Conservation (phyloP, 768 basidiomycete species). For the Calocybe indica region DNA sequence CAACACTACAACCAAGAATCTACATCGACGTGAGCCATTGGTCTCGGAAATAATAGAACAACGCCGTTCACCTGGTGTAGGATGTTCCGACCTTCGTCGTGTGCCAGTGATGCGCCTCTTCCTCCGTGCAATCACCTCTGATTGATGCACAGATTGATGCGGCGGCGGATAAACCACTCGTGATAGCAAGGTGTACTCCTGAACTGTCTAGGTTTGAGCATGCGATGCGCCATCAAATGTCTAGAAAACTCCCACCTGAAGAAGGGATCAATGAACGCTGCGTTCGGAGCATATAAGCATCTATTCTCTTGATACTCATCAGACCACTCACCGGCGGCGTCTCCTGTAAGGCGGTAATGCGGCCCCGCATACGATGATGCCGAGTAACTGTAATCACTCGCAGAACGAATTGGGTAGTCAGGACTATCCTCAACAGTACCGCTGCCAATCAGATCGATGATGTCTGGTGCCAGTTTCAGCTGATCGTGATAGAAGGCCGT, state of each 20-base stretch:
- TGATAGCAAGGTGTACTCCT: conserved; percentile 28
- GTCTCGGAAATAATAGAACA: background rate
- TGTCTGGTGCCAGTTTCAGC: conserved; percentile 25
- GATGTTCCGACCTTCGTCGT: conserved; percentile 22
- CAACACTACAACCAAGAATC: conserved; percentile 44
- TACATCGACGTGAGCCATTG: conserved; percentile 5
- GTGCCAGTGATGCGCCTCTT: conserved; percentile 24
- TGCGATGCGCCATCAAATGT: background rate
- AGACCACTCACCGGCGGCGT: conserved; percentile 19
- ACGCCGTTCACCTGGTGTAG: conserved; percentile 24
- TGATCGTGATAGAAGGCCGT: conserved; percentile 27
- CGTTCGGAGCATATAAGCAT: background rate
- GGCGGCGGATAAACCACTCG: conserved; percentile 27
- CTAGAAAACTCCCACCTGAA: conserved; percentile 9
- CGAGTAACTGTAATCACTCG: conserved; percentile 28
- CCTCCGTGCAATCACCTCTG: conserved; percentile 22
- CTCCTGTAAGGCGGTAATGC: conserved; percentile 24
- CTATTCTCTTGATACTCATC: background rate
- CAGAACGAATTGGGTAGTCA: conserved; percentile 13
- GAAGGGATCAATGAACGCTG: conserved; percentile 23
- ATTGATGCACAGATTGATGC: conserved; percentile 26
- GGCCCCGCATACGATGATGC: conserved; percentile 23
- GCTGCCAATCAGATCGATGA: conserved; percentile 19
- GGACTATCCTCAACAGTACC: conserved; percentile 13
- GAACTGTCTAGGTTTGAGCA: conserved; percentile 3